These are phyloP conservation scores for Buxus sempervirens DNA, from an alignment of 164 flowering plant genomes.

Conservation along the genomic window DNA sequence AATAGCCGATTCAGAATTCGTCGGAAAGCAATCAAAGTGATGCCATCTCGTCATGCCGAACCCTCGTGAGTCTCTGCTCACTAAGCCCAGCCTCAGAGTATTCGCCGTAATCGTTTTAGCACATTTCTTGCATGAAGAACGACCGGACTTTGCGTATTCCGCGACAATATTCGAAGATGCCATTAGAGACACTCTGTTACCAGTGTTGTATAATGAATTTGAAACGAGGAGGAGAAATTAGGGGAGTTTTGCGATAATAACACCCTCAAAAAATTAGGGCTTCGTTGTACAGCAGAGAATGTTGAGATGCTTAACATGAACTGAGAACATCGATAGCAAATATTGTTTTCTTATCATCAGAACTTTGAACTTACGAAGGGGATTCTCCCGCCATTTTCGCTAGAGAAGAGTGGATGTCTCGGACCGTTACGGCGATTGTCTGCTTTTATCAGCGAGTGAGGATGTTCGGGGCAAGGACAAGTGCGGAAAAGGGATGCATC, in stretches of 20 bases:
- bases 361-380: neutral
- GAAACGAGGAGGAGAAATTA: neutral
- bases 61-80: conserved; percentile 52
- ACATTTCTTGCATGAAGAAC: conserved; percentile 81
- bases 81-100: conserved; percentile 58
- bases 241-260: neutral
- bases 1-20: conserved; percentile 23
- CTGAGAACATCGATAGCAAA: neutral
- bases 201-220: neutral
- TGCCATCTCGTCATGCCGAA: conserved; percentile 77
- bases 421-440: neutral
- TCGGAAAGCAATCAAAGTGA: conserved; percentile 61
- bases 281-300: neutral
- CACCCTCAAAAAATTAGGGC: conserved; percentile 13
- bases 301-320: conserved; percentile 1
- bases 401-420: neutral
- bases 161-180: conserved; percentile 40
- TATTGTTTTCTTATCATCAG: neutral
- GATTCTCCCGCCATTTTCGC: conserved; percentile 2
- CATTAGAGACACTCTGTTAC: conserved; percentile 5
- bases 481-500: no score
- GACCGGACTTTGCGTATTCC: conserved; percentile 78
- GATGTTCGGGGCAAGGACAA: no score
- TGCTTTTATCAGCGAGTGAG: no score
- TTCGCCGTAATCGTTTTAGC: conserved; percentile 33